A percentile compares a stretch with the other conserved stretches of the same genome.
phyloP scores from a whole-genome alignment of 108 stramenopile species.

The Nitzschia sp. region DNA sequence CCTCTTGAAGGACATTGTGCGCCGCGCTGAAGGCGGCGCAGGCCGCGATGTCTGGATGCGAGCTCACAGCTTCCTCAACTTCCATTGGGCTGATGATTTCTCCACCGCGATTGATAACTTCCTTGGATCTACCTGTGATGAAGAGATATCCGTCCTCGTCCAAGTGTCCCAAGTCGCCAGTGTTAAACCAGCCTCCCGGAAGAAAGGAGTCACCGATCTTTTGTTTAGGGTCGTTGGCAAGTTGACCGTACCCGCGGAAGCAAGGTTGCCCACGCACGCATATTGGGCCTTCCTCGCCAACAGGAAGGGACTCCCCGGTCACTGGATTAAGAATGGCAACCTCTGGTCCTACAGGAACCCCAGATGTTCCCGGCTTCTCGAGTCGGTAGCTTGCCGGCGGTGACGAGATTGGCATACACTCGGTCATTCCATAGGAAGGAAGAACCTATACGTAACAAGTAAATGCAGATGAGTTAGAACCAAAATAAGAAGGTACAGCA shows the following conservation, averaged over 20 bases:
- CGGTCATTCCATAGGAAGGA: conserved; percentile 71
- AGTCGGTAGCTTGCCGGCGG: conserved; percentile 53
- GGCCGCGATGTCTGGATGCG: conserved; percentile 46
- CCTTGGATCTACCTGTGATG: conserved; percentile 80
- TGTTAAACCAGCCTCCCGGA: conserved; percentile 76
- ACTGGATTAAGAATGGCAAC: conserved; percentile 40
- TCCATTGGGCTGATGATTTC: conserved; percentile 77
- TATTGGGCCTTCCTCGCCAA: conserved; percentile 42
- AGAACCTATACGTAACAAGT: too few relatives aligned
- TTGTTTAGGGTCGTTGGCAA: neutral
- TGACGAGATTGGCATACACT: conserved; percentile 65
- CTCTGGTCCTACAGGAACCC: conserved; percentile 53
- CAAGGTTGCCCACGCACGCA: conserved; percentile 44
- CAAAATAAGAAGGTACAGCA: too few relatives aligned
- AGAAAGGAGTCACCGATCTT: conserved; percentile 49
- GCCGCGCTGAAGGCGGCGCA: conserved; percentile 52
- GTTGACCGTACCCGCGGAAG: conserved; percentile 44
- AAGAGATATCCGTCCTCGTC: conserved; percentile 73
- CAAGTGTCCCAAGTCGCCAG: conserved; percentile 77
- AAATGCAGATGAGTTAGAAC: too few relatives aligned
- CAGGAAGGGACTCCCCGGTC: conserved; percentile 11
- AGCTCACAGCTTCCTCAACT: conserved; percentile 65
- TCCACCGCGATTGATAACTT: conserved; percentile 86
- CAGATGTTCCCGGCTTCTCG: conserved; percentile 48
- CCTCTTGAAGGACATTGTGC: conserved; percentile 59